Conservation (phyloP, 768 basidiomycete genomes). For the Lactarius sanguifluus region DNA sequence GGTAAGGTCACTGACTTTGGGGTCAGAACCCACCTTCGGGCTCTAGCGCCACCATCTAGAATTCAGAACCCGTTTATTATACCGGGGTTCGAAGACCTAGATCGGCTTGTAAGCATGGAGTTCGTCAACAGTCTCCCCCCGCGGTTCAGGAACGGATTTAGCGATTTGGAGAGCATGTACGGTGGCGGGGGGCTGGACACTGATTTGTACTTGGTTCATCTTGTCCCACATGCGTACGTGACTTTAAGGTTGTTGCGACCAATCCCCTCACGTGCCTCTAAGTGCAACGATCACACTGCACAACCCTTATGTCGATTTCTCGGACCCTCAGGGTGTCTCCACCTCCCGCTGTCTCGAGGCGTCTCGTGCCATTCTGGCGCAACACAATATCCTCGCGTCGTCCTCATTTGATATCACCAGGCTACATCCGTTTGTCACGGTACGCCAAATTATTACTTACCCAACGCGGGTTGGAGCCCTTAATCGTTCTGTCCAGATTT, state of each 20-base stretch:
- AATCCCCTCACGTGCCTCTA: constrained; percentile 19
- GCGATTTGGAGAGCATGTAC: constrained; percentile 58
- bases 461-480: neutral
- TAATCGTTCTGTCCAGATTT: constrained; percentile 52
- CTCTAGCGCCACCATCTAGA: constrained; percentile 64
- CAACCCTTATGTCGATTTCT: constrained; percentile 78
- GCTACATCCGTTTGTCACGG: constrained; percentile 80
- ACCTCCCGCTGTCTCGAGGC: constrained; percentile 74
- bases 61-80: constrained; percentile 70
- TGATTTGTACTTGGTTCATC: constrained; percentile 83
- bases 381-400: constrained; percentile 76
- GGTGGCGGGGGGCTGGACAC: constrained; percentile 64
- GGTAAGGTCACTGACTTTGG: constrained; percentile 84
- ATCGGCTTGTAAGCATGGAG: constrained; percentile 61
- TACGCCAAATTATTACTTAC: constrained; percentile 38
- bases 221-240: constrained; percentile 82
- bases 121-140: constrained; percentile 74
- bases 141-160: constrained; percentile 60
- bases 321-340: constrained; percentile 61
- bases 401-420: constrained; percentile 80
- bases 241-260: constrained; percentile 27
- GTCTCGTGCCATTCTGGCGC: constrained; percentile 68
- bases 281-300: constrained; percentile 89
- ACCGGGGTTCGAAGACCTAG: constrained; percentile 67
- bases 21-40: constrained; percentile 69